Base-by-base conservation (phyloP, 75 land plant genomes). In the Ceratopteris richardii region DNA sequence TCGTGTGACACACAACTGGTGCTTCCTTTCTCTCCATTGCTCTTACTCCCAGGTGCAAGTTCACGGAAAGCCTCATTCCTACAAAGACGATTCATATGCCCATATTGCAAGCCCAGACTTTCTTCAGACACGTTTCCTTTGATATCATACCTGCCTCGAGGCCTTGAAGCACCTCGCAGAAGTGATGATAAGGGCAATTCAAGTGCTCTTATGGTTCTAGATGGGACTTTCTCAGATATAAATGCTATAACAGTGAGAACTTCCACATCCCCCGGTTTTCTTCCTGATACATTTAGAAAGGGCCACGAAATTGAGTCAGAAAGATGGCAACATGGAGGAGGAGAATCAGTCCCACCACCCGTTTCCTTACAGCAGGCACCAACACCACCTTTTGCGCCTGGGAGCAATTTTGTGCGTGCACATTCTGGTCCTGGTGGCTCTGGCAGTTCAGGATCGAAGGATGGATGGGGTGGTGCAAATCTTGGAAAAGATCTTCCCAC, bases 391-490 rank as follows among this genome's bases (percentile, higher is more conserved):
- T 61, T 42, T 61, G 19, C 29, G 17, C 63, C 63, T 1, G 42
- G 42, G 24, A 44, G 51, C 20, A 61, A 61, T 24, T 29, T 43
- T 21, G 63, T 61, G 1, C 24, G 63, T 3, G 55, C 63, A 16
- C 63, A 61, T 21, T 2, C 5, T 43, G 51, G 54, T 31, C 16
- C 61, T 12, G 51, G 58, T 1, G 82, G 89, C 17, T 57, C 61
- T 13, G 74, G 75, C 25, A 79, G 59, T 11, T 62, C 68, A 2
- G 54, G 56, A 0, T 66, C 66, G 29, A 79, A 77, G 43, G 82
- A 68, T 23, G 43, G 56, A 37, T 82, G 83, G 83, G 90, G 86
- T 10, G 86, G 90, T 16, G 76, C 90, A 4, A 77, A 69, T 74
- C 56, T 82, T 55, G 90, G 86, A 24, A 62, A 57, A 36, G 66